A percentile compares a stretch with the other conserved stretches of the same genome.
phyloP scores from a whole-genome alignment of 192 early-diverging fungal species.

The Podila epigama region DNA sequence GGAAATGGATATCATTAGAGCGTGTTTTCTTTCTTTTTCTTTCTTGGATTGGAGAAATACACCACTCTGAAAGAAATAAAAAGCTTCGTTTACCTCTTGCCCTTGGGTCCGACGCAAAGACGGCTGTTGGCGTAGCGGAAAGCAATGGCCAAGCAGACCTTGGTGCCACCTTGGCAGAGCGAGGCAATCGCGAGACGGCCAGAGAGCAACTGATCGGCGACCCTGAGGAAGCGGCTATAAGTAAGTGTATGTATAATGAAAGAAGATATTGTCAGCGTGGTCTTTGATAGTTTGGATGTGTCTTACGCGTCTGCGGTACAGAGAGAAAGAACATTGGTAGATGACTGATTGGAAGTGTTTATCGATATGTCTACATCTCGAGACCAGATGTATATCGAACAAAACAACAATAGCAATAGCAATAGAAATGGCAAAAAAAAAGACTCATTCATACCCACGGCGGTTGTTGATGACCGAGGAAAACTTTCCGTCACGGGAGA shows the following conservation, averaged over 20 bases:
- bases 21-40: too few relatives aligned
- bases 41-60: too few relatives aligned
- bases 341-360: too few relatives aligned
- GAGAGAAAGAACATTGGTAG: too few relatives aligned
- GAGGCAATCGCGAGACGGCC: constrained; percentile 76
- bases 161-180: constrained; percentile 72
- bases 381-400: neutral
- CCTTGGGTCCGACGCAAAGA: constrained; percentile 76
- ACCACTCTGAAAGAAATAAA: too few relatives aligned
- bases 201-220: constrained; percentile 78
- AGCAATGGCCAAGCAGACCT: constrained; percentile 67
- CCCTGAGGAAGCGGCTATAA: constrained; percentile 73
- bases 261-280: too few relatives aligned
- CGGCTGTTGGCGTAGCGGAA: constrained; percentile 77
- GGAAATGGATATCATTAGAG: too few relatives aligned
- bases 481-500: constrained; percentile 64
- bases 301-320: too few relatives aligned
- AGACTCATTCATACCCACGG: constrained; percentile 48
- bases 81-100: constrained; percentile 57
- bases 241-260: neutral
- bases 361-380: too few relatives aligned
- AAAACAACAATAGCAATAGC: neutral
- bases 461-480: constrained; percentile 59
- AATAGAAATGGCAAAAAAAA: neutral
- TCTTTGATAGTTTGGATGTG: too few relatives aligned